phyloP scores from a whole-genome alignment of 495 filamentous ascomycete genomes.

The Neurospora pannonica region DNA sequence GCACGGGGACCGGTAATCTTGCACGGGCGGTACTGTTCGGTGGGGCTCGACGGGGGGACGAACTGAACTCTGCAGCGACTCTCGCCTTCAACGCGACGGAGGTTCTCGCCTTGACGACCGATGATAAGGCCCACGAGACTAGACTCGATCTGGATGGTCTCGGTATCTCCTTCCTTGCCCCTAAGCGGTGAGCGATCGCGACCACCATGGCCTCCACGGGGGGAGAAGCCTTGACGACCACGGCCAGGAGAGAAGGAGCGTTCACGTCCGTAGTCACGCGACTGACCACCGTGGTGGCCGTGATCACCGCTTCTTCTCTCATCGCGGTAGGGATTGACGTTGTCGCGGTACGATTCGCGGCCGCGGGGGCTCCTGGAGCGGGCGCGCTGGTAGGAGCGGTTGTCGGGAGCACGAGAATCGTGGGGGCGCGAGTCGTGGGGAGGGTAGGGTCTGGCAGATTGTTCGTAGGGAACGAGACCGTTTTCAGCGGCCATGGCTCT shows the following conservation, averaged over 20 bases:
- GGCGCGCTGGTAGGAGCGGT: conserved; percentile 49
- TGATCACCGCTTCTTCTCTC: conserved; percentile 52
- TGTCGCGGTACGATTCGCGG: conserved; percentile 58
- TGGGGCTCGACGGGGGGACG: conserved; percentile 56
- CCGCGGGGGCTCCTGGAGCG: conserved; percentile 58
- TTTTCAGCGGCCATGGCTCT: conserved; percentile 63
- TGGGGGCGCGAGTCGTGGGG: conserved; percentile 1
- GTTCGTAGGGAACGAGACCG: conserved; percentile 48
- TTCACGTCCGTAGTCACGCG: conserved; percentile 49
- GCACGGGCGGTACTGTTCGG: conserved; percentile 61
- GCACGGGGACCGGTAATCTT: conserved; percentile 62
- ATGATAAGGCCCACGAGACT: conserved; percentile 76
- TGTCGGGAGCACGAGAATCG: conserved; percentile 30
- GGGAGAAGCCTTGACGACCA: conserved; percentile 42
- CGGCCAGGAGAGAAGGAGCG: conserved; percentile 52
- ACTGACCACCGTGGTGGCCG: conserved; percentile 18
- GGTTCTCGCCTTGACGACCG: conserved; percentile 71
- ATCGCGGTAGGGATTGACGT: conserved; percentile 65
- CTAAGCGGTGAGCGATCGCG: conserved; percentile 48
- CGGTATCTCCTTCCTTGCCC: conserved; percentile 50
- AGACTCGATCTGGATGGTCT: conserved; percentile 68
- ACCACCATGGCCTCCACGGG: conserved; percentile 27
- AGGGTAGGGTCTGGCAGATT: conserved; percentile 28
- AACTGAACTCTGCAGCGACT: conserved; percentile 74
- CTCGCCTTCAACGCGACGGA: conserved; percentile 66